Conservation (phyloP, 371 early-diverging fungal species). For the Dinochytrium kinnereticum region DNA sequence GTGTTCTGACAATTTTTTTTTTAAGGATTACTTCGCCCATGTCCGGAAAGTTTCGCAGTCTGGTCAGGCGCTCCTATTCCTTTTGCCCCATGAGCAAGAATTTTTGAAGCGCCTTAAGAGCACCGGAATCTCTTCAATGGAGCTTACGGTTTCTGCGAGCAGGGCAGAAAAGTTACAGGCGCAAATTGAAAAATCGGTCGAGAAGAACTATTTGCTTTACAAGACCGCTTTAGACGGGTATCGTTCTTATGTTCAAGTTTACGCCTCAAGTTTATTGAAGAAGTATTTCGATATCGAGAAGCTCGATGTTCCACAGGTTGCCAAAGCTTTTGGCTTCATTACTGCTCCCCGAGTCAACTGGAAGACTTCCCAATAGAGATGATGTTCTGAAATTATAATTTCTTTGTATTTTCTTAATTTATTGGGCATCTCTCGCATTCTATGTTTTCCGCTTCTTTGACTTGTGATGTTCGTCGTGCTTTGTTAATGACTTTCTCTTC, state of each 20-base stretch:
- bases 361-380: neutral
- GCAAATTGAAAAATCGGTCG: neutral
- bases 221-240: neutral
- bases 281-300: constrained; percentile 12
- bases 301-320: constrained; percentile 5
- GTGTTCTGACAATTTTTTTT: neutral
- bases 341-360: neutral
- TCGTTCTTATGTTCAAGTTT: neutral
- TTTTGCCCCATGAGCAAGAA: neutral
- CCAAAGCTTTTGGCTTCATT: constrained; percentile 8
- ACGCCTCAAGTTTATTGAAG: neutral
- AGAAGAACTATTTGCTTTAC: constrained; percentile 13
- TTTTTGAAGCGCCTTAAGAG: neutral
- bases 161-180: constrained; percentile 16
- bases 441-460: neutral
- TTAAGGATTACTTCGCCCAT: constrained; percentile 1
- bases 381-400: neutral
- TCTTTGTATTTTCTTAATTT: neutral
- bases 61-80: neutral
- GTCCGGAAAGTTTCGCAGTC: constrained; percentile 11
- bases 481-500: no score
- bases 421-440: neutral
- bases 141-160: neutral
- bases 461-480: neutral
- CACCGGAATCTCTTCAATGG: neutral